Evolutionary conservation across 1,284 basidiomycete species (phyloP).

Genomic region (Inonotus obliquus): DNA sequence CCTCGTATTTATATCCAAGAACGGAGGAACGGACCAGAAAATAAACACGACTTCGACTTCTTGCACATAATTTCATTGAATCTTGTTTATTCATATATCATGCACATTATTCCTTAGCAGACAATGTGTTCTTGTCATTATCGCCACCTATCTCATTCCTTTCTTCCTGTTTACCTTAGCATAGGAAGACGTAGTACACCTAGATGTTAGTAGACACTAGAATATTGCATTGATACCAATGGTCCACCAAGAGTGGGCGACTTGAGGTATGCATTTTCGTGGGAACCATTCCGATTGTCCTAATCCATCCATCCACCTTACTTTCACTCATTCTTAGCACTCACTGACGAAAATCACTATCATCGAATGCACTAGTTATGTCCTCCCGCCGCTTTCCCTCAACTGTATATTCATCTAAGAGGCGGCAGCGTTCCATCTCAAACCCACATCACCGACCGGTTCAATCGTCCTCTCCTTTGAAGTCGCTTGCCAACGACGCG

Average conservation of each 20-base stretch:
- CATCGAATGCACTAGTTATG: conserved; percentile 2
- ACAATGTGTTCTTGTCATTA: too few relatives aligned
- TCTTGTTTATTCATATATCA: background rate
- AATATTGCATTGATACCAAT: background rate
- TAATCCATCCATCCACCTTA: background rate
- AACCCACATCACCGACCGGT: conserved; percentile 12
- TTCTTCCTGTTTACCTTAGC: background rate
- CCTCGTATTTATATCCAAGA: background rate
- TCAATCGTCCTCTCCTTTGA: conserved; percentile 35
- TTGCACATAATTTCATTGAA: background rate
- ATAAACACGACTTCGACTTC: background rate
- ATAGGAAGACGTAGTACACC: background rate
- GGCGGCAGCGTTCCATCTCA: conserved; percentile 15
- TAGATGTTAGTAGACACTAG: background rate
- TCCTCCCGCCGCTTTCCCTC: conserved; percentile 4
- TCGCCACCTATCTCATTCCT: background rate
- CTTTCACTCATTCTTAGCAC: background rate
- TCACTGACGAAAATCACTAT: background rate
- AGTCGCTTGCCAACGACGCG: conserved; percentile 29
- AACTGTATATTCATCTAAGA: conserved; percentile 10
- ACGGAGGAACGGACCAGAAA: background rate
- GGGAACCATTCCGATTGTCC: background rate
- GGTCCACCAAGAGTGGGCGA: background rate
- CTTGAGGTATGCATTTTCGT: background rate
- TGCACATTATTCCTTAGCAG: background rate